phyloP scores from a whole-genome alignment of 371 early-diverging fungal species.

The Mortierella sp. region DNA sequence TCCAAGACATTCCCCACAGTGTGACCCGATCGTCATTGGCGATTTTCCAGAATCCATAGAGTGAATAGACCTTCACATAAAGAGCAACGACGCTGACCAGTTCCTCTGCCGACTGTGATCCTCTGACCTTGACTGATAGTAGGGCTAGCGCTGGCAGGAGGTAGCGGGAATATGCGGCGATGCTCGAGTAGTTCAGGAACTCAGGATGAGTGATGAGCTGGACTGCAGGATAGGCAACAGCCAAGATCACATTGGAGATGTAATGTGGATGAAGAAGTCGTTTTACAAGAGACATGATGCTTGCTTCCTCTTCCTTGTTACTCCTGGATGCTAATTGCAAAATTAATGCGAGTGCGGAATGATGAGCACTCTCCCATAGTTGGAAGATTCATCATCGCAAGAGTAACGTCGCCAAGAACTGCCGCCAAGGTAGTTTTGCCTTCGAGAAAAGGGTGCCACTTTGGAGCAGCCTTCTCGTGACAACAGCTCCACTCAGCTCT shows the following conservation, averaged over 20 bases:
- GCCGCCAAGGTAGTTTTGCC: too few relatives aligned
- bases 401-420: neutral
- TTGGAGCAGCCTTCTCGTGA: too few relatives aligned
- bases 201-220: slow-evolving; percentile 47
- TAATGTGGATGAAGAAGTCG: slow-evolving; percentile 68
- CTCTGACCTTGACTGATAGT: slow-evolving; percentile 33
- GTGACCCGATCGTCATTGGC: slow-evolving; percentile 5
- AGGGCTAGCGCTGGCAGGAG: slow-evolving; percentile 31
- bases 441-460: too few relatives aligned
- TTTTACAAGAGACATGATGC: slow-evolving; percentile 41
- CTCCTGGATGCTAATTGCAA: neutral
- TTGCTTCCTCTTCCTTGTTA: neutral
- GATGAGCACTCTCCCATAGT: neutral
- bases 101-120: slow-evolving; percentile 64
- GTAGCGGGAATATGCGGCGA: slow-evolving; percentile 39
- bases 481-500: too few relatives aligned
- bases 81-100: slow-evolving; percentile 65
- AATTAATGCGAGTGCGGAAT: neutral
- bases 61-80: slow-evolving; percentile 64
- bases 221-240: slow-evolving; percentile 27
- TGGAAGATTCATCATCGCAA: neutral
- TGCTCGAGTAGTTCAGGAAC: slow-evolving; percentile 4
- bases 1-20: slow-evolving; percentile 35
- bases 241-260: slow-evolving; percentile 56
- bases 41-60: slow-evolving; percentile 56